Conservation (phyloP, 768 basidiomycete species). For the Suillus subluteus region DNA sequence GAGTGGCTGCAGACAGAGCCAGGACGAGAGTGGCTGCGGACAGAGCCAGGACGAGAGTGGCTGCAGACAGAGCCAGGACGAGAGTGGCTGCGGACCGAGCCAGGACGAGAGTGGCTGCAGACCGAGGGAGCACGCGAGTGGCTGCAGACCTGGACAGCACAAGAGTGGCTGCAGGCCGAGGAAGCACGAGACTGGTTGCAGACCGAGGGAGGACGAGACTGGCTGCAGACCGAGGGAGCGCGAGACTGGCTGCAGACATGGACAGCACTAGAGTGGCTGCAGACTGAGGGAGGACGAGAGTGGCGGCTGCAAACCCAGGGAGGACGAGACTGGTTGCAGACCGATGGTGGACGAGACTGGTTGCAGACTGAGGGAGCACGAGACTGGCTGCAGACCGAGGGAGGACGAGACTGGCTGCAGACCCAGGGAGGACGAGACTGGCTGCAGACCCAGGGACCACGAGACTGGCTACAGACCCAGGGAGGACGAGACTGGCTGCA, state of each 20-base stretch:
- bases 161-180: neutral
- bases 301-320: no score
- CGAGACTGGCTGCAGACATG: neutral
- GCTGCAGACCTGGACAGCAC: no score
- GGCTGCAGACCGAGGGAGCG: no score
- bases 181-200: neutral
- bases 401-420: neutral
- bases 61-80: neutral
- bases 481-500: no score
- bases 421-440: neutral
- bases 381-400: neutral
- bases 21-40: no score
- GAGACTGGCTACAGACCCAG: no score
- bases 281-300: neutral
- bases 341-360: neutral
- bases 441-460: neutral
- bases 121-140: no score
- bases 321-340: no score
- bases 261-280: neutral
- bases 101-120: no score
- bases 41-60: neutral
- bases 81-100: neutral
- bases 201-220: neutral
- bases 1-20: rapidly evolving
- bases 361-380: neutral